Evolutionary conservation across 495 filamentous ascomycete species (phyloP).

Genomic region (Penicillium pulvis): DNA sequence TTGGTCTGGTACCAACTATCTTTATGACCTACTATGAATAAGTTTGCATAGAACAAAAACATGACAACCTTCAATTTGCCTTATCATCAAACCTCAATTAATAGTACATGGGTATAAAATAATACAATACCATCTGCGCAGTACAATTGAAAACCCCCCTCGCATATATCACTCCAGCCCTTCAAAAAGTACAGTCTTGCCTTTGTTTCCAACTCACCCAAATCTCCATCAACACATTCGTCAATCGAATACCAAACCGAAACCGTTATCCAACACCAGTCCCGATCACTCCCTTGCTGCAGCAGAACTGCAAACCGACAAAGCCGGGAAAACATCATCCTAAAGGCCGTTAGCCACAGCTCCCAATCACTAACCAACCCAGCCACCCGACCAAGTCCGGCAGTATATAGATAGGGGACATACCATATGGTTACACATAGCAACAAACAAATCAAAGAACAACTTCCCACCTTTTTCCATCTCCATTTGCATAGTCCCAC

Average conservation of each 20-base stretch:
- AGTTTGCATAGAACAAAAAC: slow-evolving; percentile 1
- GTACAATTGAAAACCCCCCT: not conserved
- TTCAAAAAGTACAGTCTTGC: not conserved
- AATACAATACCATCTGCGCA: not conserved
- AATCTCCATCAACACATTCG: not conserved
- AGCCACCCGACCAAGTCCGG: too few relatives aligned
- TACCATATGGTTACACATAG: slow-evolving; percentile 86
- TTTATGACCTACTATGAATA: not conserved
- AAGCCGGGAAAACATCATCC: slow-evolving; percentile 28
- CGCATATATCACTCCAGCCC: not conserved
- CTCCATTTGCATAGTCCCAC: slow-evolving; percentile 95
- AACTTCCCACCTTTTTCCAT: slow-evolving; percentile 85
- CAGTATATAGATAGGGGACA: slow-evolving; percentile 13
- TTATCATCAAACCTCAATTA: slow-evolving; percentile 9
- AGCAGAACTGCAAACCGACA: slow-evolving; percentile 26
- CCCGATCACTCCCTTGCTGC: slow-evolving; percentile 7
- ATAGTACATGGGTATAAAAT: slow-evolving; percentile 29
- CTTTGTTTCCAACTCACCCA: not conserved
- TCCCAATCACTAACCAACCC: not conserved
- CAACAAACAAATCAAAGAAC: slow-evolving; percentile 93
- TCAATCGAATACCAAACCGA: slow-evolving; percentile 7
- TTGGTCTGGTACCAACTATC: slow-evolving; percentile 6
- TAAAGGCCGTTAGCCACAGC: slow-evolving; percentile 10
- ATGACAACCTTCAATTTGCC: slow-evolving; percentile 3
- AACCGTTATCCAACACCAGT: not conserved